Percentiles rank a stretch among this genome's conserved stretches.
Conservation (phyloP, 2,329 filamentous ascomycete species). For the Verticillium longisporum region DNA sequence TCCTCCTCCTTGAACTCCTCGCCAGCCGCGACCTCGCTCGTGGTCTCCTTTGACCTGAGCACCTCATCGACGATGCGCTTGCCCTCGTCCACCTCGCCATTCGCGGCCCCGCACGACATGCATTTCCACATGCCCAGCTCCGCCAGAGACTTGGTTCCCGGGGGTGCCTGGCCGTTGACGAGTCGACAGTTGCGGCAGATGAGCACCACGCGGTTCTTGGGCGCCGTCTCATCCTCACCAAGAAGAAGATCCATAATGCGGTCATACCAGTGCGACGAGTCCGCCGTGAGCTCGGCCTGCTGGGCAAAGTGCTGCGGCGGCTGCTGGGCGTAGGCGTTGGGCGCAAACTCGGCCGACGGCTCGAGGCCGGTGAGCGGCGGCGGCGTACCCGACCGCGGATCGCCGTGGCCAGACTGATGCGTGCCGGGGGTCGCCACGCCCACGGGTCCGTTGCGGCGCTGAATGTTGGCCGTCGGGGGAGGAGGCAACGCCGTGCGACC, state of each 20-base stretch:
- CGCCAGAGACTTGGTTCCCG: slow-evolving; percentile 67
- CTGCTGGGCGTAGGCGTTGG: slow-evolving; percentile 54
- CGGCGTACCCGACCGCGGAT: slow-evolving; percentile 7
- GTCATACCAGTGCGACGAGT: slow-evolving; percentile 73
- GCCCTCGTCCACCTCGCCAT: slow-evolving; percentile 74
- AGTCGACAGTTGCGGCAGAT: slow-evolving; percentile 78
- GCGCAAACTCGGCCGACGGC: slow-evolving; percentile 61
- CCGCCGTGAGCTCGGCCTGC: background rate
- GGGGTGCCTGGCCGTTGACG: slow-evolving; percentile 93
- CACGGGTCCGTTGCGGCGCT: slow-evolving; percentile 25
- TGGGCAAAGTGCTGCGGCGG: slow-evolving; percentile 13
- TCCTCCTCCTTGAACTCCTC: slow-evolving; percentile 12
- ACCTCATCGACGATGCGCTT: slow-evolving; percentile 66
- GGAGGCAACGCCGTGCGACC: slow-evolving; percentile 44
- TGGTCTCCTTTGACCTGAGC: slow-evolving; percentile 23
- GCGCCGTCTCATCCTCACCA: slow-evolving; percentile 87
- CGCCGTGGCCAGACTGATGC: slow-evolving; percentile 15
- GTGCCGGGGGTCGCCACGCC: slow-evolving; percentile 19
- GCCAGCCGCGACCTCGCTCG: slow-evolving; percentile 3
- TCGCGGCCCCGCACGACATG: slow-evolving; percentile 72
- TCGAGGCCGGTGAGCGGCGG: slow-evolving; percentile 22
- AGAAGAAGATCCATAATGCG: slow-evolving; percentile 85
- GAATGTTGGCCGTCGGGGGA: slow-evolving; percentile 59
- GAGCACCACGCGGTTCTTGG: slow-evolving; percentile 84
- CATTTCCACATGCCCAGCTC: slow-evolving; percentile 87